phyloP scores from a whole-genome alignment of 768 basidiomycete species.

The Hygrocybe punicea region DNA sequence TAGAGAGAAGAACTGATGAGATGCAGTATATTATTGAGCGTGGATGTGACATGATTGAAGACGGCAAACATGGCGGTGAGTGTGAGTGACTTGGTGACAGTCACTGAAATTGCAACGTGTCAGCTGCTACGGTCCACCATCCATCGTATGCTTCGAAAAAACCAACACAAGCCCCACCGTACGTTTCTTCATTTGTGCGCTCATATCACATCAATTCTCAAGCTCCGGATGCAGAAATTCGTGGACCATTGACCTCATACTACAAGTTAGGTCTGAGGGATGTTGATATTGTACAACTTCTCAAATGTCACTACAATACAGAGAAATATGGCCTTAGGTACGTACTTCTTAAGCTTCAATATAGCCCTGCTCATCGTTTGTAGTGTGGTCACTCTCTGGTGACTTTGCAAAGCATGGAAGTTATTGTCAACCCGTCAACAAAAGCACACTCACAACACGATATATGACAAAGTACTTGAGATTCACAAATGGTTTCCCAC shows the following conservation, averaged over 20 bases:
- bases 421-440: not conserved
- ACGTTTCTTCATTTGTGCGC: not conserved
- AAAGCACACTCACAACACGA: not conserved
- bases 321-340: not conserved
- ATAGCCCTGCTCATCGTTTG: not conserved
- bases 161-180: constrained; percentile 1
- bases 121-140: too few relatives aligned
- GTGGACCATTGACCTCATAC: not conserved
- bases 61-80: too few relatives aligned
- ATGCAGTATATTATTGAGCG: too few relatives aligned
- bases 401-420: not conserved
- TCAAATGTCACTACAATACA: not conserved
- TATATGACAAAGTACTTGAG: not conserved
- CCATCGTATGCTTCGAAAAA: constrained; percentile 9
- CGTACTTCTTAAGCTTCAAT: constrained; percentile 1
- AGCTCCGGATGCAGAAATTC: not conserved
- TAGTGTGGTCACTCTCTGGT: not conserved
- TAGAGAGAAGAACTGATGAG: too few relatives aligned
- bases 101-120: too few relatives aligned
- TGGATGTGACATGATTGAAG: too few relatives aligned
- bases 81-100: too few relatives aligned
- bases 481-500: not conserved
- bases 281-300: not conserved
- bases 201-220: not conserved
- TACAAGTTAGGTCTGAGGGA: not conserved